Conservation (phyloP, 371 early-diverging fungal genomes). For the Mucor piriformis region DNA sequence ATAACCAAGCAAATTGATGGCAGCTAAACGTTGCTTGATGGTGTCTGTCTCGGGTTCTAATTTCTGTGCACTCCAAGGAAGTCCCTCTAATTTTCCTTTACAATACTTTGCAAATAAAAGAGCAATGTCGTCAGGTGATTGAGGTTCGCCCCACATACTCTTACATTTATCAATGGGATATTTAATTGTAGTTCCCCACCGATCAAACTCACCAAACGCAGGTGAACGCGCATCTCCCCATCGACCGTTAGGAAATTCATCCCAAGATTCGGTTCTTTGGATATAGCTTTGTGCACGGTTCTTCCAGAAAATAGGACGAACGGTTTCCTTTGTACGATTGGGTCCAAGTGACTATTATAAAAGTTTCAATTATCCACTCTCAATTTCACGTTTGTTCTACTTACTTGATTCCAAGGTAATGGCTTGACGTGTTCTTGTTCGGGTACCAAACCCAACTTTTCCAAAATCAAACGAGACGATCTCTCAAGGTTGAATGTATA, state of each 20-base stretch:
- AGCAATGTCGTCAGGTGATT: slow-evolving; percentile 66
- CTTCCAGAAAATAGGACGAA: slow-evolving; percentile 98
- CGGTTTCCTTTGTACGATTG: slow-evolving; percentile 91
- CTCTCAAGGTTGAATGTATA: slow-evolving; percentile 93
- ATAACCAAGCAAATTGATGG: slow-evolving; percentile 82
- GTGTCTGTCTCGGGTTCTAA: slow-evolving; percentile 80
- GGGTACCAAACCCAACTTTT: slow-evolving; percentile 79
- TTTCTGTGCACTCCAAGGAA: slow-evolving; percentile 94
- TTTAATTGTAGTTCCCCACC: slow-evolving; percentile 84
- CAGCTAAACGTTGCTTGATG: slow-evolving; percentile 73
- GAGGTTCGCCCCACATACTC: slow-evolving; percentile 82
- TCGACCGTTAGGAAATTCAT: slow-evolving; percentile 98
- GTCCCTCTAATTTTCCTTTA: slow-evolving; percentile 69
- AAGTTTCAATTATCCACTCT: background rate
- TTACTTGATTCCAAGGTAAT: slow-evolving; percentile 91
- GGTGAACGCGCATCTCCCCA: slow-evolving; percentile 97
- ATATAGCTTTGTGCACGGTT: slow-evolving; percentile 93
- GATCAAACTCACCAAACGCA: slow-evolving; percentile 93
- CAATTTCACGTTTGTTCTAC: background rate
- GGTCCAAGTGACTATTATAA: slow-evolving; percentile 59
- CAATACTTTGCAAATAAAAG: slow-evolving; percentile 84
- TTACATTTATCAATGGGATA: slow-evolving; percentile 64
- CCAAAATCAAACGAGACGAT: slow-evolving; percentile 82
- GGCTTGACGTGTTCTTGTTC: slow-evolving; percentile 80
- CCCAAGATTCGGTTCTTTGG: slow-evolving; percentile 93